These are phyloP conservation scores for Phytophthora cryptogea DNA, from an alignment of 352 stramenopile genomes.

Conservation along the genomic window DNA sequence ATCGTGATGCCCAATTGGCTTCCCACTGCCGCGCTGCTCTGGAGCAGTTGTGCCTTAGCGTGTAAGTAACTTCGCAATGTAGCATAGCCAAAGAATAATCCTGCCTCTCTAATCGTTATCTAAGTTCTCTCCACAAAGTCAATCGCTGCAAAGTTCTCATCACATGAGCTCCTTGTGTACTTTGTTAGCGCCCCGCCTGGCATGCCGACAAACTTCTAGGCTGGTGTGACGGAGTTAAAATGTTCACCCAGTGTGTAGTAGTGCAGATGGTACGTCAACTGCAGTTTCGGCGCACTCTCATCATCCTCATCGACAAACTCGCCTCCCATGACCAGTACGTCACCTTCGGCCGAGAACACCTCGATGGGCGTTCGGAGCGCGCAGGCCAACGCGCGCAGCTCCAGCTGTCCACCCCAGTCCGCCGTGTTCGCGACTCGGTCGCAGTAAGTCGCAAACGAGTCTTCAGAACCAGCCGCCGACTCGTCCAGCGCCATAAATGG, in stretches of 20 bases:
- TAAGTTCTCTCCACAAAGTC: not conserved
- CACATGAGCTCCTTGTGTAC: too few relatives aligned
- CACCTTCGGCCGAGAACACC: conserved; percentile 91
- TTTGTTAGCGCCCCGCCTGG: too few relatives aligned
- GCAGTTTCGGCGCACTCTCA: conserved; percentile 62
- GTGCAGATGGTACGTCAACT: conserved; percentile 95
- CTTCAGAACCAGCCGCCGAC: conserved; percentile 16
- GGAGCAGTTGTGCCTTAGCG: conserved; percentile 33
- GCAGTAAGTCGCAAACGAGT: conserved; percentile 93
- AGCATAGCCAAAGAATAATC: conserved; percentile 33
- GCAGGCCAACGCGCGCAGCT: conserved; percentile 93
- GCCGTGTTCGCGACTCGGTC: conserved; percentile 88
- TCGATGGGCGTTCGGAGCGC: conserved; percentile 89
- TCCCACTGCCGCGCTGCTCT: conserved; percentile 60
- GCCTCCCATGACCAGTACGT: conserved; percentile 90
- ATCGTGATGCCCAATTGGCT: conserved; percentile 67
- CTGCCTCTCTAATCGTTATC: not conserved
- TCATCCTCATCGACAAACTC: conserved; percentile 59
- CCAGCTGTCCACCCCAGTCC: conserved; percentile 97
- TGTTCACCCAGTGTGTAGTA: conserved; percentile 99
- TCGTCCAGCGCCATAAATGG: conserved; percentile 89
- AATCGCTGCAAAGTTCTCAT: too few relatives aligned
- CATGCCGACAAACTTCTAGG: conserved; percentile 2
- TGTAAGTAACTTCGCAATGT: conserved; percentile 27
- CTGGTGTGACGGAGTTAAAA: conserved; percentile 95